Conservation (phyloP, 208 protist species). For the Trypanosoma scelopori region DNA sequence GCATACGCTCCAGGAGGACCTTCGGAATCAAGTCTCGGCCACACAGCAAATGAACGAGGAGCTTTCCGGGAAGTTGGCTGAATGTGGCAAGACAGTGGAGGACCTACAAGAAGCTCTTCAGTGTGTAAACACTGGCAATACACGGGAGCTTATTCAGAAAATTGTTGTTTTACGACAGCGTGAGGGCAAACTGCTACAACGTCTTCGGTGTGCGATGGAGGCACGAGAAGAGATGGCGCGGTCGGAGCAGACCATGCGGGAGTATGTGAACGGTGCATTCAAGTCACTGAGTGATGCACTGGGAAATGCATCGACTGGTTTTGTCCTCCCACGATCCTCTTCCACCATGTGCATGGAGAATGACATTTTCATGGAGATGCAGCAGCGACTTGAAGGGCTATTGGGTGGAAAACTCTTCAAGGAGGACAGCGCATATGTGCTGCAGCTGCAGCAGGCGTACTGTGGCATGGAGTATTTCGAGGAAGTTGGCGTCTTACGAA, state of each 20-base stretch:
- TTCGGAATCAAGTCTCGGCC: slow-evolving; percentile 40
- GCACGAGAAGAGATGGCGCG: slow-evolving; percentile 48
- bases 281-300: slow-evolving; percentile 66
- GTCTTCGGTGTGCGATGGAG: slow-evolving; percentile 62
- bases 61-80: slow-evolving; percentile 37
- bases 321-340: slow-evolving; percentile 75
- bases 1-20: slow-evolving; percentile 34
- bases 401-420: slow-evolving; percentile 65
- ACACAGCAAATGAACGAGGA: slow-evolving; percentile 65
- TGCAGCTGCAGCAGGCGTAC: slow-evolving; percentile 69
- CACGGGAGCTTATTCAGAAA: slow-evolving; percentile 73
- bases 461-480: slow-evolving; percentile 49
- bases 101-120: slow-evolving; percentile 47
- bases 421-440: slow-evolving; percentile 73
- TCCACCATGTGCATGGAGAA: slow-evolving; percentile 48
- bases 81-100: slow-evolving; percentile 47
- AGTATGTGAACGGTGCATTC: slow-evolving; percentile 58
- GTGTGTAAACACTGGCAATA: slow-evolving; percentile 37
- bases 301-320: slow-evolving; percentile 53
- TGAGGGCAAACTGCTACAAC: slow-evolving; percentile 74
- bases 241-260: slow-evolving; percentile 39
- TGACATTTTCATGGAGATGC: slow-evolving; percentile 59
- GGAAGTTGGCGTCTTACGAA: slow-evolving; percentile 50
- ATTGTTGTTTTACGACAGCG: slow-evolving; percentile 80
- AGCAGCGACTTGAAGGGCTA: slow-evolving; percentile 37